These are phyloP conservation scores for Incumbomyces lentus DNA, from an alignment of 2,329 filamentous ascomycete genomes.

Conservation along the genomic window DNA sequence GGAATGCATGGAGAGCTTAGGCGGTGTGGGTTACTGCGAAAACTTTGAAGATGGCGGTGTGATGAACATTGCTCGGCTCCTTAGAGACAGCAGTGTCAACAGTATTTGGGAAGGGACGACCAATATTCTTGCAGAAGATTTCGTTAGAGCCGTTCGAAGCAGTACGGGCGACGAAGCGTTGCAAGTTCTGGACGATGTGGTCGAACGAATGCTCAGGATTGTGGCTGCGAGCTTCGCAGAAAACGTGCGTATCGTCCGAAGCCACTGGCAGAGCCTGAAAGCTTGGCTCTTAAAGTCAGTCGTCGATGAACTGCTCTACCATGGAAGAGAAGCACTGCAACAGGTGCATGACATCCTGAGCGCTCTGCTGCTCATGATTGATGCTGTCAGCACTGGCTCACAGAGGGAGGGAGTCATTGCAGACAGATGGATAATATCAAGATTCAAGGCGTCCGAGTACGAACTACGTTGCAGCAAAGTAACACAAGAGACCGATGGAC, in stretches of 20 bases:
- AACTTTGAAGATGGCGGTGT: conserved; percentile 41
- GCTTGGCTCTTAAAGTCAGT: conserved; percentile 2
- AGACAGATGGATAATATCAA: conserved; percentile 25
- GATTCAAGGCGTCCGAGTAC: too few species aligned
- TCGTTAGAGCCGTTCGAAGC: conserved; percentile 27
- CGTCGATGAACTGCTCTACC: conserved; percentile 7
- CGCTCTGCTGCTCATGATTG: conserved; percentile 28
- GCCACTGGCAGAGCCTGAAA: conserved; percentile 9
- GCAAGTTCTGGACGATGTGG: not conserved
- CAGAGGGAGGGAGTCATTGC: conserved; percentile 26
- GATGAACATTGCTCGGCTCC: conserved; percentile 56
- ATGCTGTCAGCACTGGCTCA: conserved; percentile 28
- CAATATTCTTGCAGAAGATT: conserved; percentile 51
- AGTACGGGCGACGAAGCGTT: conserved; percentile 1
- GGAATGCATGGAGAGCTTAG: conserved; percentile 31
- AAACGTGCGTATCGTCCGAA: conserved; percentile 31
- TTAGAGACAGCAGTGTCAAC: conserved; percentile 46
- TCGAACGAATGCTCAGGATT: conserved; percentile 17
- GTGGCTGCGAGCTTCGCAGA: conserved; percentile 33
- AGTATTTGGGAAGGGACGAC: conserved; percentile 63
- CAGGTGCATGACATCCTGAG: conserved; percentile 20
- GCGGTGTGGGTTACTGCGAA: conserved; percentile 31
- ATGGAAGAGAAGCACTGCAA: not conserved
- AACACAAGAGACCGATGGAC: too few species aligned
- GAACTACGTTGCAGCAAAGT: too few species aligned